Base-by-base conservation (phyloP, 2,329 filamentous ascomycete genomes). In the Amphichorda felina region DNA sequence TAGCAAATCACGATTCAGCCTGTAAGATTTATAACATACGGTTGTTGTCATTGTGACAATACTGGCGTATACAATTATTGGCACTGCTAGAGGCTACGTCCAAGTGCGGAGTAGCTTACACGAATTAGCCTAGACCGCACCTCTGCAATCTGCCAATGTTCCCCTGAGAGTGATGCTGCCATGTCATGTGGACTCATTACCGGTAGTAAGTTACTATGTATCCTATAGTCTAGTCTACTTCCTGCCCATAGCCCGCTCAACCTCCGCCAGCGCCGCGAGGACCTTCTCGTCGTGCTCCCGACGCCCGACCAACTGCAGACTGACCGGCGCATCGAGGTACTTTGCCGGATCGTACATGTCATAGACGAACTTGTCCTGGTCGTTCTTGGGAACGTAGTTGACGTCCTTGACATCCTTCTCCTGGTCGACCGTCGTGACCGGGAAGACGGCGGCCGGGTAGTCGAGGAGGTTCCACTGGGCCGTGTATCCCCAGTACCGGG, bases 401-500 rank as follows among this genome's bases (percentile, higher is more conserved):
- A 32, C 7, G 9, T 53, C 42, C 34, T 47, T 47, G 10, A 28
- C 21, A n/a, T 55, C 52, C 30, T 45, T 48, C 8, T 33, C 13
- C 0, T 47, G 44, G 21, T 51, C 46, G 15, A 53, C 52, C 2
- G 41, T 49, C 4, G 51, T 53, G 1, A 70, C 72, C 0, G 79
- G 79, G 47, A 83, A 79, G 0, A 75, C 64, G 2, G 70, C 51
- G 8, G 64, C 68, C 1, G 79, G 74, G 50, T 80, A 81, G 50
- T 84, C 77, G 2, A 83, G 63, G 29, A 82, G 45, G 48, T 83
- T 84, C 75, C 77, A 83, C 41, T 76, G 68, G 1, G 67, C 59
- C 0, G 75, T 80, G 44, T 83, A 84, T 2, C 67, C 68, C 75
- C 76, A 83, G 60, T 49, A 79, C 46, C 51, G 49, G 4, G 50